Evolutionary conservation across 2,329 filamentous ascomycete genomes (phyloP), one percentile per base, ranked within the genome.

Genomic region (Ambrosiella beaveri): DNA sequence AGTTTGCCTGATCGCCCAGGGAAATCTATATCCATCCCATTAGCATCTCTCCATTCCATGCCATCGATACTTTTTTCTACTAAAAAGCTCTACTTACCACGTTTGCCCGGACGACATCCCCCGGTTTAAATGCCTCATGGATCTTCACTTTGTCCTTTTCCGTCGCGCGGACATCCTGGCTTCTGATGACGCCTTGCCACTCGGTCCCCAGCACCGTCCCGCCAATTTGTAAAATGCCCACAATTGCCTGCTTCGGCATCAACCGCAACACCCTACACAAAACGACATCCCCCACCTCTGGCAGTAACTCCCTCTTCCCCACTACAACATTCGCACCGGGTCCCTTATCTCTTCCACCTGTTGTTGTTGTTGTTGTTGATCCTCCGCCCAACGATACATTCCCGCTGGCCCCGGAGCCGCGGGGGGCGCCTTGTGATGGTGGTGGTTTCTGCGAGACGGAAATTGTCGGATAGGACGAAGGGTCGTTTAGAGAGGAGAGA

Each of bases 81-180:
- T 2, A 44, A 19, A 49, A 58, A 60, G 37, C n/a, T 36, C 38
- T 50, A 74, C 80, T 71, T 65, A 88, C 84, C 66, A 98, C 89
- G 58, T 84, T 79, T 3, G 88, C 93, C 55, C 88, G 75, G 56
- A 98, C 87, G 63, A 97, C 82, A 73, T 98, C 93, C 0, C 93
- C 93, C 0, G 94, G 90, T 63, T 89, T 79, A 68, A 97, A 97
- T 65, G 85, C 87, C 68, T 95, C 89, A 63, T 88, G 84, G 62
- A 97, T 86, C 68, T 86, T 88, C 49, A 96, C 88, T 64, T 88
- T 87, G 68, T 97, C 93, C 72, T 96, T 95, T 73, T 98, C 93
- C 15, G 93, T 95, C 2, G 89, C 88, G 58, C 93, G 79, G 39
- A 98, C 88, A 67, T 98, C 93, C 72, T 97, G 91, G 62, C 84